phyloP scores from a whole-genome alignment of 179 eudicot species.

The Vitellaria paradoxa region DNA sequence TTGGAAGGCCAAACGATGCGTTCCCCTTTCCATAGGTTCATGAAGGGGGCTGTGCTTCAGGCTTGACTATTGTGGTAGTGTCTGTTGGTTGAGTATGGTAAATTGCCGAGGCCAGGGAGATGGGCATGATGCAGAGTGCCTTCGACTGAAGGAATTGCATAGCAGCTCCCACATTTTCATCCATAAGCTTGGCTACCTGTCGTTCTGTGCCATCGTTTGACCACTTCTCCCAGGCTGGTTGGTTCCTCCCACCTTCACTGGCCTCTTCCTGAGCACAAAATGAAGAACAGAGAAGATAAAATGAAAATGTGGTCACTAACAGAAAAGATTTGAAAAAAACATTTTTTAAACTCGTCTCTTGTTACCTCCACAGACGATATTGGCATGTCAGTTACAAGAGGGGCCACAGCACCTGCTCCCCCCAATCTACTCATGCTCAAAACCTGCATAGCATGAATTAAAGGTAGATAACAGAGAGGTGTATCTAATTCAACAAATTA shows the following conservation, averaged over 20 bases:
- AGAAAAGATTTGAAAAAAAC: no score
- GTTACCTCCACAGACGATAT: slow-evolving; percentile 77
- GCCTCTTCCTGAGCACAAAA: slow-evolving; percentile 57
- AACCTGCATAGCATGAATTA: slow-evolving; percentile 44
- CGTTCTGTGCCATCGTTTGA: slow-evolving; percentile 89
- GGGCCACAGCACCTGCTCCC: slow-evolving; percentile 95
- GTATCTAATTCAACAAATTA: not conserved
- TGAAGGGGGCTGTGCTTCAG: slow-evolving; percentile 67
- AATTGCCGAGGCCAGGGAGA: slow-evolving; percentile 90
- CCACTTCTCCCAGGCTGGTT: slow-evolving; percentile 98
- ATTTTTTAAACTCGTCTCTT: not conserved
- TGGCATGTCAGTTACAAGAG: slow-evolving; percentile 86
- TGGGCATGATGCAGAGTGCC: slow-evolving; percentile 95
- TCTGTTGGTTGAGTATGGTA: slow-evolving; percentile 79
- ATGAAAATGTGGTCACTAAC: not conserved
- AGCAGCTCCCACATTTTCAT: slow-evolving; percentile 89
- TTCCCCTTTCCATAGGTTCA: slow-evolving; percentile 5
- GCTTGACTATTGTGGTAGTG: slow-evolving; percentile 53
- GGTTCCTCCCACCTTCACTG: slow-evolving; percentile 62
- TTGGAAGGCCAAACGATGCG: no score
- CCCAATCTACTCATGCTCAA: slow-evolving; percentile 97
- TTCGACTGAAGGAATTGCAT: slow-evolving; percentile 95
- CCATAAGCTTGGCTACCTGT: slow-evolving; percentile 97
- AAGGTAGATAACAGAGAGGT: not conserved
- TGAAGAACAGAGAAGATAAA: slow-evolving; percentile 8